Percentiles rank a stretch among this genome's conserved stretches.
Evolutionary conservation across 2,329 filamentous ascomycete genomes (phyloP).

Genomic region (Alternaria sp.): DNA sequence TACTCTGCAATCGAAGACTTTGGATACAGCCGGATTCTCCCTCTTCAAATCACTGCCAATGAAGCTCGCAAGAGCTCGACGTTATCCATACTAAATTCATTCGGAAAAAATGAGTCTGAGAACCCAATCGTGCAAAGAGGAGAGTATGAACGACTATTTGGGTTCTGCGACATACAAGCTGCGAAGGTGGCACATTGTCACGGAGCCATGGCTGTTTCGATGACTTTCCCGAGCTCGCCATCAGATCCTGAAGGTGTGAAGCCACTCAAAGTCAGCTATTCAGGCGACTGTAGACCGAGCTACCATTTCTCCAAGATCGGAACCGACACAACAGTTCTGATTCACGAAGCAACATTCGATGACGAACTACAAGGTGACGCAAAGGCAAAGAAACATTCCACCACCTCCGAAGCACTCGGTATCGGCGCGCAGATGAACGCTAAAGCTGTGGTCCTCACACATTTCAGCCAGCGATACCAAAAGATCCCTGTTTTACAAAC

Average conservation of each 20-base stretch:
- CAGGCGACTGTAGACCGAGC: constrained; percentile 85
- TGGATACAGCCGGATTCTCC: constrained; percentile 69
- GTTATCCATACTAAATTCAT: constrained; percentile 41
- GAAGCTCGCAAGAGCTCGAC: constrained; percentile 22
- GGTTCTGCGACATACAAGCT: constrained; percentile 72
- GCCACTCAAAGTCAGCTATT: constrained; percentile 87
- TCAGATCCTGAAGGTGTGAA: constrained; percentile 45
- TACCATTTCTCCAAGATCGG: constrained; percentile 74
- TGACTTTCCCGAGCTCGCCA: constrained; percentile 72
- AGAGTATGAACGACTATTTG: constrained; percentile 61
- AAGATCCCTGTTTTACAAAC: constrained; percentile 68
- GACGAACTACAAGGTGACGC: constrained; percentile 83
- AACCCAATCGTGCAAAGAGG: constrained; percentile 20
- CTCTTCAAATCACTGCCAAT: constrained; percentile 56
- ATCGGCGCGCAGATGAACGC: constrained; percentile 82
- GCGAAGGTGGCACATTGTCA: constrained; percentile 79
- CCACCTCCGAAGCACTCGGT: constrained; percentile 82
- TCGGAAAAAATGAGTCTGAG: constrained; percentile 15
- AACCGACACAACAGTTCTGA: constrained; percentile 77
- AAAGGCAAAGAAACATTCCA: constrained; percentile 86
- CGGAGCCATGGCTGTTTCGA: constrained; percentile 75
- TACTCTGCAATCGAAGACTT: constrained; percentile 80
- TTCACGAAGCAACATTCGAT: constrained; percentile 97
- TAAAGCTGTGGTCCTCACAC: constrained; percentile 81
- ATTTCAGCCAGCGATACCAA: constrained; percentile 94